These are phyloP conservation scores for Tillandsia fasciculata DNA, from an alignment of 176 grass and related monocot genomes.

Conservation along the genomic window DNA sequence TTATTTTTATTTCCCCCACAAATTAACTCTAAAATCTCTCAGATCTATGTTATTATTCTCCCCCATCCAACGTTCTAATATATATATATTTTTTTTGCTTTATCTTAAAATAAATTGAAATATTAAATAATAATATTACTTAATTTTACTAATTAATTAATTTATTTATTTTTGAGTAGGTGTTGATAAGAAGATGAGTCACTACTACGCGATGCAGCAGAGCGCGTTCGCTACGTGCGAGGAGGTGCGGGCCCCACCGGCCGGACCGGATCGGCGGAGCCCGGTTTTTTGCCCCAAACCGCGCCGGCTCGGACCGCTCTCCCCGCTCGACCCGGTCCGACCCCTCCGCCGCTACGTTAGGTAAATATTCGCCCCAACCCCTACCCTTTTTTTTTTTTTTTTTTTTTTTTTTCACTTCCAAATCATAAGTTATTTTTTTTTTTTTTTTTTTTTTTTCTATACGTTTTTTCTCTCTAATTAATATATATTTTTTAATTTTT, in stretches of 20 bases:
- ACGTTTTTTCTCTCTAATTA: not conserved
- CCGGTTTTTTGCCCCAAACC: slow-evolving; percentile 22
- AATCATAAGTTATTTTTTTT: not conserved
- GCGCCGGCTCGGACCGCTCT: slow-evolving; percentile 11
- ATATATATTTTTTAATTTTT: not conserved
- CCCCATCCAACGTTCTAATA: too few species aligned
- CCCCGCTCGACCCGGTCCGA: not conserved
- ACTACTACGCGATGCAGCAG: slow-evolving; percentile 2
- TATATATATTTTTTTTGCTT: too few species aligned
- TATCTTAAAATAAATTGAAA: too few species aligned
- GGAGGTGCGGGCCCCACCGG: not conserved
- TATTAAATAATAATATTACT: not conserved
- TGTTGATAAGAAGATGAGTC: slow-evolving; percentile 3
- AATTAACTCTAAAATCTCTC: too few species aligned
- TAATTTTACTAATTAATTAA: not conserved
- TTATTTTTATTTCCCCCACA: too few species aligned
- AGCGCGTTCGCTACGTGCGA: slow-evolving; percentile 9
- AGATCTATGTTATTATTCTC: too few species aligned
- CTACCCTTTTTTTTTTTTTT: not conserved
- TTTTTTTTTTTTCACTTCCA: not conserved
- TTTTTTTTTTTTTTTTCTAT: not conserved
- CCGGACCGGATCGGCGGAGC: not conserved
- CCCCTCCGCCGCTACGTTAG: slow-evolving; percentile 12
- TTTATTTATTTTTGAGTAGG: not conserved
- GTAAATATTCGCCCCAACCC: not conserved